Percentiles rank a stretch among this genome's conserved stretches.
These are phyloP conservation scores for Hevea brasiliensis DNA, from an alignment of 345 rosid species.

Conservation along the genomic window DNA sequence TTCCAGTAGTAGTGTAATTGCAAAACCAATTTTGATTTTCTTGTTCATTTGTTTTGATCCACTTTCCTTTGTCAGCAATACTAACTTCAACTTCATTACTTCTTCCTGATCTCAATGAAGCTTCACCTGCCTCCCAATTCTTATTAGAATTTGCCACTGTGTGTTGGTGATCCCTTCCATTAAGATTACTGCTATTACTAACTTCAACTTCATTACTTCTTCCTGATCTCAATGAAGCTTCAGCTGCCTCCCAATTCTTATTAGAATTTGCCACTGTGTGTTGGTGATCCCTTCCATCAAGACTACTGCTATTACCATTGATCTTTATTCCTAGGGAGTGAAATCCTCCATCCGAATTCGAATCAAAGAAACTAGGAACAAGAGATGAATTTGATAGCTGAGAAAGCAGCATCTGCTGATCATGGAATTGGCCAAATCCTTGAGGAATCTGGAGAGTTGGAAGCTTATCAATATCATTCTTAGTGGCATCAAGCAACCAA, in stretches of 20 bases:
- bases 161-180: conserved; percentile 12
- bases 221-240: conserved; percentile 42
- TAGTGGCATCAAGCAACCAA: conserved; percentile 81
- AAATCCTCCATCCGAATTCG: conserved; percentile 23
- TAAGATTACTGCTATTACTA: conserved; percentile 3
- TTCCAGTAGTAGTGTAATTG: conserved; percentile 20
- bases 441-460: conserved; percentile 84
- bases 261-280: conserved; percentile 21
- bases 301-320: conserved; percentile 5
- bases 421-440: conserved; percentile 65
- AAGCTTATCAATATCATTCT: conserved; percentile 75
- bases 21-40: conserved; percentile 28
- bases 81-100: conserved; percentile 30
- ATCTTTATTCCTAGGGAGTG: conserved; percentile 43
- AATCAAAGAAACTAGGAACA: conserved; percentile 37
- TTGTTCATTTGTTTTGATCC: conserved; percentile 46
- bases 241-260: conserved; percentile 43
- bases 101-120: conserved; percentile 42
- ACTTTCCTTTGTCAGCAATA: conserved; percentile 59
- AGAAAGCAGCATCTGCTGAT: conserved; percentile 42
- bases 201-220: too few species aligned
- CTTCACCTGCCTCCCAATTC: conserved; percentile 42
- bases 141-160: conserved; percentile 28
- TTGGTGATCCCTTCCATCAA: conserved; percentile 17
- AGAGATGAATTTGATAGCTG: conserved; percentile 18